Percentiles rank a stretch among this genome's conserved stretches.
phyloP scores from a whole-genome alignment of 441 rosid genomes.

The Erodium trifolium region DNA sequence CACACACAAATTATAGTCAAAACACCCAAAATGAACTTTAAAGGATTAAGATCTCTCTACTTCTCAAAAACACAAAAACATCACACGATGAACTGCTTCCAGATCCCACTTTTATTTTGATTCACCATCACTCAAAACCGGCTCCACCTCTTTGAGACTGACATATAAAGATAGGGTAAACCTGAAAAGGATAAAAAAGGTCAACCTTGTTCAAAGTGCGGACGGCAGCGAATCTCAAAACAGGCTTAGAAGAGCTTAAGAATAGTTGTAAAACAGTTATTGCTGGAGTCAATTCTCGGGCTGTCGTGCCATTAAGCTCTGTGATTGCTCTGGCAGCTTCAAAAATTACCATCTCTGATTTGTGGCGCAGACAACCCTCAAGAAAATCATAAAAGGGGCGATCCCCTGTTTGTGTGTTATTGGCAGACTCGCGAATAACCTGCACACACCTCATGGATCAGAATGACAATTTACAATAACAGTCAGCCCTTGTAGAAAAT shows the following conservation, averaged over 20 bases:
- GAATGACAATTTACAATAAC: background rate
- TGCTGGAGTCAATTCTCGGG: conserved; percentile 93
- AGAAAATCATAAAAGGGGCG: conserved; percentile 96
- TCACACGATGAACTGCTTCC: background rate
- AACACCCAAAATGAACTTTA: background rate
- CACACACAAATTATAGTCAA: background rate
- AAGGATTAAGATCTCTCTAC: background rate
- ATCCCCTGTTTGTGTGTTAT: conserved; percentile 68
- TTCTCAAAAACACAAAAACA: background rate
- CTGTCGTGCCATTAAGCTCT: conserved; percentile 82
- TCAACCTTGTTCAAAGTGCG: conserved; percentile 92
- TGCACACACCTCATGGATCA: conserved; percentile 16
- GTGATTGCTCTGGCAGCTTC: conserved; percentile 99
- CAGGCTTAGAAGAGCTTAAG: conserved; percentile 90
- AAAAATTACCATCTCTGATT: conserved; percentile 96
- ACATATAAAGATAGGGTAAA: background rate
- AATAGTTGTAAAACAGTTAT: conserved; percentile 96
- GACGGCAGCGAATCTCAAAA: conserved; percentile 94
- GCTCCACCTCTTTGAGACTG: background rate
- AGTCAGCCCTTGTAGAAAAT: background rate
- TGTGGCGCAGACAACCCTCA: conserved; percentile 90
- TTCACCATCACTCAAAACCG: background rate
- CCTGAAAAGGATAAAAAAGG: conserved; percentile 8
- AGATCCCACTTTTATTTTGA: background rate
- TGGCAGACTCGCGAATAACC: conserved; percentile 84